Evolutionary conservation across 2,329 filamentous ascomycete genomes (phyloP), one percentile per base, ranked within the genome.

Genomic region (Stagonosporopsis cucurbitacearum): DNA sequence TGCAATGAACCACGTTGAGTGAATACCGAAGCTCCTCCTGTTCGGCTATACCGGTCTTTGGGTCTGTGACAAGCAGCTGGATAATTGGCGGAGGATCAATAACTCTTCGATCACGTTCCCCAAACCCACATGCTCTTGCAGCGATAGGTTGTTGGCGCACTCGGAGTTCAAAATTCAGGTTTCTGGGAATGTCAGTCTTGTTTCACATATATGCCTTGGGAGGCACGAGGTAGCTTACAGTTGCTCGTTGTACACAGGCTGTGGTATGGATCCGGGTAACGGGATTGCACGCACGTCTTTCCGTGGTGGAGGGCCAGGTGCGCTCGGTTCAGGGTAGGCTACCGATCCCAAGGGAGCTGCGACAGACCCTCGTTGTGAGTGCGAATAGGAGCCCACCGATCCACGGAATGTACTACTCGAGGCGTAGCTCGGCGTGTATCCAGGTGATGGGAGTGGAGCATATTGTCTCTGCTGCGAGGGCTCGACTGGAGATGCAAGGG

Each of bases 11-110:
- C 12, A 92, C 88, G 53, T 86, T 87, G 64, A 86, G 84, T 46
- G 86, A 85, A 67, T 87, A 85, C 36, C 84, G 82, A 23, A 89
- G 76, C 60, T 91, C 86, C 41, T 86, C 83, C 36, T 79, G 75
- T 11, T 84, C 80, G 23, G 76, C 71, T 17, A 69, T 65, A 40
- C 79, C 78, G 13, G 78, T 81, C 32, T 77, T 79, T 1, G 84
- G 80, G 58, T 88, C 84, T 47, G 86, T 84, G 52, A 92, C 84
- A 25, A 81, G 79, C 42, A 94, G 83, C 70, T 94, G 87, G 20
- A 95, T 84, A 67, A 95, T 94, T 13, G 91, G 91, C 2, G 91
- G 91, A 36, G 91, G 91, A 69, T 95, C 91, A 60, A 95, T 90
- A 15, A 92, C 90, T 59, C 91, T 84, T 35, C 91, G 85, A 70